phyloP scores from a whole-genome alignment of 2,329 filamentous ascomycete genomes.

The Sclerotinia borealis region DNA sequence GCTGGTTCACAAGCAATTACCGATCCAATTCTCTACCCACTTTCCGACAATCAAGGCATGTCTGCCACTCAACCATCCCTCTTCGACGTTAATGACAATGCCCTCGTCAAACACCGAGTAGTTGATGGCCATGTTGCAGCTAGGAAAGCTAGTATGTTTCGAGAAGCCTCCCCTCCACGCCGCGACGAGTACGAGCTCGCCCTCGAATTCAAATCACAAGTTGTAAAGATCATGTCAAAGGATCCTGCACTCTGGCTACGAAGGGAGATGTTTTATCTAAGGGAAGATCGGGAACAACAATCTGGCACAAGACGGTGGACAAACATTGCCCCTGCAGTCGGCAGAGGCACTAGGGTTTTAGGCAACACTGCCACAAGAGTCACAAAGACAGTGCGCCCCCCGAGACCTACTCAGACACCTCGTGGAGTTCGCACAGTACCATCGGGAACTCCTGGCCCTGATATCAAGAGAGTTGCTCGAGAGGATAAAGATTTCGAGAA shows the following conservation, averaged over 20 bases:
- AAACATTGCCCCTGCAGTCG: constrained; percentile 26
- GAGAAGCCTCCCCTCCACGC: constrained; percentile 41
- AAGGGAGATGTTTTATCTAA: constrained; percentile 27
- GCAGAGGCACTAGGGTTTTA: not conserved
- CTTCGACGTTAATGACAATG: constrained; percentile 41
- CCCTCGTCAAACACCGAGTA: constrained; percentile 35
- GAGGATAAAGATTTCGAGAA: constrained; percentile 77
- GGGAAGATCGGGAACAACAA: constrained; percentile 24
- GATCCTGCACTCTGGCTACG: constrained; percentile 26
- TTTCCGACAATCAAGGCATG: constrained; percentile 34
- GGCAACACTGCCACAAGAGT: constrained; percentile 7
- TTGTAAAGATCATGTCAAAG: constrained; percentile 35
- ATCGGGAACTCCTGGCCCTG: constrained; percentile 31
- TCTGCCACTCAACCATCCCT: constrained; percentile 44
- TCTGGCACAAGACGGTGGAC: constrained; percentile 22
- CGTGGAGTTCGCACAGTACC: constrained; percentile 6
- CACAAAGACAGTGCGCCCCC: constrained; percentile 10
- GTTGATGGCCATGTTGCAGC: constrained; percentile 40
- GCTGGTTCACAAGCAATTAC: constrained; percentile 34
- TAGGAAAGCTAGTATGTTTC: constrained; percentile 34
- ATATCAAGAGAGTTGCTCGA: constrained; percentile 51
- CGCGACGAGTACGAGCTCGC: constrained; percentile 49
- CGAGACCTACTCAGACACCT: constrained; percentile 14
- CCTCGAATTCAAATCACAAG: constrained; percentile 47
- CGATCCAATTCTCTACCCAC: constrained; percentile 56